These are phyloP conservation scores for Dryadomyces quercivorus DNA, from an alignment of 2,329 filamentous ascomycete species.

Conservation along the genomic window DNA sequence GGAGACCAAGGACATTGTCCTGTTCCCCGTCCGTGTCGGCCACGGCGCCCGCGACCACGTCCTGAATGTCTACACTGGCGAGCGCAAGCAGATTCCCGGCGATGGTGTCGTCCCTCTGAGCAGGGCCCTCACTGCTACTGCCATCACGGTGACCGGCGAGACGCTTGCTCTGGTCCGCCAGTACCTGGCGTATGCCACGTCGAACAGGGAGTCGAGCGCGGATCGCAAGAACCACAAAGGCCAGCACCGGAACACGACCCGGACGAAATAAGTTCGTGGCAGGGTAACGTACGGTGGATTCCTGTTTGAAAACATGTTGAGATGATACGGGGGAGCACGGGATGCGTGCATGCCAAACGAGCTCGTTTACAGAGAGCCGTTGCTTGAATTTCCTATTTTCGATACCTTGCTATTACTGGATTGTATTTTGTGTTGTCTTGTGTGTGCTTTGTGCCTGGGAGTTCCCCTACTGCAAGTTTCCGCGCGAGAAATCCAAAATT, in stretches of 20 bases:
- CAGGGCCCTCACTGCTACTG: slow-evolving; percentile 58
- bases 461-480: too few relatives aligned
- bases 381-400: too few relatives aligned
- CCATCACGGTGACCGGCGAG: slow-evolving; percentile 54
- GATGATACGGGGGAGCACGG: too few relatives aligned
- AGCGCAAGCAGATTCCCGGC: slow-evolving; percentile 52
- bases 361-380: too few relatives aligned
- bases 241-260: background rate
- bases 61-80: slow-evolving; percentile 39
- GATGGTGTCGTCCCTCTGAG: slow-evolving; percentile 53
- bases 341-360: too few relatives aligned
- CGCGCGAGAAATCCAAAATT: background rate
- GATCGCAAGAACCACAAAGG: background rate
- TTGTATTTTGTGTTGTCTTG: background rate
- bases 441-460: too few relatives aligned
- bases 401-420: background rate
- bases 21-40: slow-evolving; percentile 51
- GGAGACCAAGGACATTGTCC: slow-evolving; percentile 48
- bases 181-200: slow-evolving; percentile 49
- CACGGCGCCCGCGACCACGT: slow-evolving; percentile 51
- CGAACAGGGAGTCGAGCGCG: background rate
- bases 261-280: background rate
- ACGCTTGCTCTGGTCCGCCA: slow-evolving; percentile 47
- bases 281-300: too few relatives aligned
- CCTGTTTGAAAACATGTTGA: too few relatives aligned